Conservation (phyloP, 2,329 filamentous ascomycete genomes). For the Arthrobotrys iridis region DNA sequence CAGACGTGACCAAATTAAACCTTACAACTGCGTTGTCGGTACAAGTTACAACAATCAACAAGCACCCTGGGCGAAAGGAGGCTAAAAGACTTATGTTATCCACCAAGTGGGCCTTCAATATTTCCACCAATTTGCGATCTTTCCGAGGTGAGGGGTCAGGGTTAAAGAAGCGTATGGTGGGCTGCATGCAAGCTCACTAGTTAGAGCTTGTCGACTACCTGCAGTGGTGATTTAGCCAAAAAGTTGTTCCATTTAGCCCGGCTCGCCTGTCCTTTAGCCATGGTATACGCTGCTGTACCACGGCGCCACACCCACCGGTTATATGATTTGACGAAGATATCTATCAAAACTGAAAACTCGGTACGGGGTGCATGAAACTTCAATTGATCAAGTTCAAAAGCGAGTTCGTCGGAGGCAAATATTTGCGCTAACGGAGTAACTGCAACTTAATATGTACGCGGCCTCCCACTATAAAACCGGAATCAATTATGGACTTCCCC, state of each 20-base stretch:
- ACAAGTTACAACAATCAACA: conserved; percentile 45
- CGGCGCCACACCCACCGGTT: conserved; percentile 54
- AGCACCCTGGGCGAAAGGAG: conserved; percentile 12
- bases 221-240: conserved; percentile 2
- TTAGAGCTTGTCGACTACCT: conserved; percentile 4
- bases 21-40: conserved; percentile 19
- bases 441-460: background rate
- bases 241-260: conserved; percentile 44
- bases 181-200: conserved; percentile 4
- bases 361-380: background rate
- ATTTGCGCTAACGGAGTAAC: conserved; percentile 5
- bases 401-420: background rate
- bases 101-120: conserved; percentile 13
- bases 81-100: background rate
- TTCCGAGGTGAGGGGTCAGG: conserved; percentile 43
- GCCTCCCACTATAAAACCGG: background rate
- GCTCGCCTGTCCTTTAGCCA: conserved; percentile 51
- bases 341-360: background rate
- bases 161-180: conserved; percentile 16
- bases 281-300: conserved; percentile 32
- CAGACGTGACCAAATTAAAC: conserved; percentile 21
- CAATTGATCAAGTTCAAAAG: background rate
- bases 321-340: conserved; percentile 12
- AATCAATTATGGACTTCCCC: conserved; percentile 1
- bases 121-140: conserved; percentile 52